phyloP scores from a whole-genome alignment of 306 rosid species.

The Canavalia ensiformis region DNA sequence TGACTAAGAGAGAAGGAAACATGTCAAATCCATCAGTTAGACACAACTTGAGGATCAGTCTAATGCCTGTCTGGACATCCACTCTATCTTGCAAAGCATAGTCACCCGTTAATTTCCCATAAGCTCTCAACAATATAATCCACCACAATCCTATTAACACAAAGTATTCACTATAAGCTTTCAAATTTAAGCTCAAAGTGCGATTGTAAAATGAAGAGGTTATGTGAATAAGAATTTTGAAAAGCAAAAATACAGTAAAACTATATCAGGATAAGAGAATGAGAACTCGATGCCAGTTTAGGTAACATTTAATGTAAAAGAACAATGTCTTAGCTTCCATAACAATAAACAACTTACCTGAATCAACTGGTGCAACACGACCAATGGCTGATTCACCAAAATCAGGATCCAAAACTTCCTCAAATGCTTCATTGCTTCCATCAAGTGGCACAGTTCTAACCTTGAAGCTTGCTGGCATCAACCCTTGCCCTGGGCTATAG shows the following conservation, averaged over 20 bases:
- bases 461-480: constrained; percentile 97
- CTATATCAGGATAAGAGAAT: constrained; percentile 2
- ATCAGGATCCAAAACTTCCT: constrained; percentile 92
- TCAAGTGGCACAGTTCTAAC: constrained; percentile 76
- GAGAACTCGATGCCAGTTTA: constrained; percentile 6
- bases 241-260: background rate
- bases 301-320: constrained; percentile 7
- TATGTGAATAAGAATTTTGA: background rate
- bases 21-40: constrained; percentile 90
- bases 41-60: constrained; percentile 82
- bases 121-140: constrained; percentile 93
- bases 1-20: constrained; percentile 90
- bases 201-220: background rate
- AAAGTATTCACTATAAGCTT: constrained; percentile 26
- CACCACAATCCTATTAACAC: constrained; percentile 83
- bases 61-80: constrained; percentile 91
- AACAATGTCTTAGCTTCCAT: constrained; percentile 2
- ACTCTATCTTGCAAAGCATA: constrained; percentile 88
- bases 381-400: constrained; percentile 98
- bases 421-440: constrained; percentile 75
- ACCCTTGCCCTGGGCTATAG: constrained; percentile 92
- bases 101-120: constrained; percentile 91
- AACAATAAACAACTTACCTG: constrained; percentile 61
- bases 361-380: constrained; percentile 94
- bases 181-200: constrained; percentile 28